These are phyloP conservation scores for Millerozyma miso DNA, from an alignment of 805 yeast genomes.

Conservation along the genomic window DNA sequence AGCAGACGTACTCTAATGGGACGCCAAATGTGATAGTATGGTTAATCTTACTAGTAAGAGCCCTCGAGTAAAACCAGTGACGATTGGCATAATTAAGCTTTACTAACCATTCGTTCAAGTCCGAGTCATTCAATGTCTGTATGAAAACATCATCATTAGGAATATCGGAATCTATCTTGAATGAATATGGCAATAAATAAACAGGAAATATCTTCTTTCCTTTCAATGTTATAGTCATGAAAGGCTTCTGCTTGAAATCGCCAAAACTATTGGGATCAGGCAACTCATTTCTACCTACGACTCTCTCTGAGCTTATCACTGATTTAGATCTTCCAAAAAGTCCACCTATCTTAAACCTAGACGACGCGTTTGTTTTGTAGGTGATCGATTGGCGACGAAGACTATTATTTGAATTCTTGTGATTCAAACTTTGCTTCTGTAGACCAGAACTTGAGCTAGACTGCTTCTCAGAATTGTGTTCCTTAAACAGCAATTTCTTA, in stretches of 20 bases:
- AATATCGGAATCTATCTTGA: constrained; percentile 44
- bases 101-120: constrained; percentile 71
- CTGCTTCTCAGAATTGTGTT: constrained; percentile 8
- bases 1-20: constrained; percentile 73
- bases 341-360: constrained; percentile 53
- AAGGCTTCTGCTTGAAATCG: constrained; percentile 50
- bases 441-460: not conserved
- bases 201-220: constrained; percentile 48
- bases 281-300: constrained; percentile 50
- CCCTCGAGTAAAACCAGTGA: constrained; percentile 52
- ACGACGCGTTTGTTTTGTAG: constrained; percentile 34
- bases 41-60: constrained; percentile 22
- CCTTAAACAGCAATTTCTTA: constrained; percentile 24
- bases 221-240: constrained; percentile 42
- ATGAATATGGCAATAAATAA: constrained; percentile 44
- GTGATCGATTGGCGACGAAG: constrained; percentile 36
- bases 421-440: constrained; percentile 11
- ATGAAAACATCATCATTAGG: constrained; percentile 53
- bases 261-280: constrained; percentile 46
- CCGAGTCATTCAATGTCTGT: constrained; percentile 61
- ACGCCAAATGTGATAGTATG: constrained; percentile 67
- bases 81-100: constrained; percentile 44
- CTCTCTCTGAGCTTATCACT: constrained; percentile 49
- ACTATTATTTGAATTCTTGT: constrained; percentile 26
- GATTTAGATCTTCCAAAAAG: constrained; percentile 55